These are phyloP conservation scores for Gentiana macrophylla DNA, from an alignment of 257 asterid species.

Conservation along the genomic window DNA sequence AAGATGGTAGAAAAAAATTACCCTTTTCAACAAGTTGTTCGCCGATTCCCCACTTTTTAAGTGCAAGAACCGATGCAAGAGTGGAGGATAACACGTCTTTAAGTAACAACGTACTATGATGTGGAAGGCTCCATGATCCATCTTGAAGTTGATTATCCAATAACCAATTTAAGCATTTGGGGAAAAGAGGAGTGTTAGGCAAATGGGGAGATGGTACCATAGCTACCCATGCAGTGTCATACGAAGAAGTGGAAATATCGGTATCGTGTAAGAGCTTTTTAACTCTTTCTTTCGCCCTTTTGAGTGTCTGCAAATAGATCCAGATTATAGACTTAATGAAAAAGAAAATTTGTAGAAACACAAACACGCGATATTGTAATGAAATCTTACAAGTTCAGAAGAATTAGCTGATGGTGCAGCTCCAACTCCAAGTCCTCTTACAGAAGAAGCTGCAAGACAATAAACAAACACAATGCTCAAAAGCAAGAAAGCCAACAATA, in stretches of 20 bases:
- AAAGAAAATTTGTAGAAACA: not conserved
- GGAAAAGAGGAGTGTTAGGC: conserved; percentile 51
- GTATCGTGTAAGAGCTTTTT: conserved; percentile 33
- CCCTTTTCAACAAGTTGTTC: conserved; percentile 54
- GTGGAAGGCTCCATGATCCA: conserved; percentile 91
- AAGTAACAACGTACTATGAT: conserved; percentile 39
- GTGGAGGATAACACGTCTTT: conserved; percentile 78
- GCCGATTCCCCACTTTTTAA: conserved; percentile 71
- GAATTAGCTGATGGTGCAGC: conserved; percentile 17
- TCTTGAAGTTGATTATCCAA: conserved; percentile 57
- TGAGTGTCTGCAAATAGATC: conserved; percentile 25
- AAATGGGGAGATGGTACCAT: conserved; percentile 88
- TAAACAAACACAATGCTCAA: conserved; percentile 4
- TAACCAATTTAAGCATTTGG: conserved; percentile 63
- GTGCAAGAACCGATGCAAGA: conserved; percentile 81
- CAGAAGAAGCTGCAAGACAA: conserved; percentile 32
- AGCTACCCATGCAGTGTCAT: conserved; percentile 98
- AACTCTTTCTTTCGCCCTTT: conserved; percentile 48
- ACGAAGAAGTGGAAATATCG: conserved; percentile 63
- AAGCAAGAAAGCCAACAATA: not conserved
- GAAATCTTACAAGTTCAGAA: conserved; percentile 17
- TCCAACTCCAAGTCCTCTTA: conserved; percentile 12
- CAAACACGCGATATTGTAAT: not conserved
- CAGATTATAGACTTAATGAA: not conserved
- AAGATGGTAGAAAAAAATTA: conserved; percentile 8